Conservation (phyloP, 345 rosid species). For the Citrus mangshanensis region DNA sequence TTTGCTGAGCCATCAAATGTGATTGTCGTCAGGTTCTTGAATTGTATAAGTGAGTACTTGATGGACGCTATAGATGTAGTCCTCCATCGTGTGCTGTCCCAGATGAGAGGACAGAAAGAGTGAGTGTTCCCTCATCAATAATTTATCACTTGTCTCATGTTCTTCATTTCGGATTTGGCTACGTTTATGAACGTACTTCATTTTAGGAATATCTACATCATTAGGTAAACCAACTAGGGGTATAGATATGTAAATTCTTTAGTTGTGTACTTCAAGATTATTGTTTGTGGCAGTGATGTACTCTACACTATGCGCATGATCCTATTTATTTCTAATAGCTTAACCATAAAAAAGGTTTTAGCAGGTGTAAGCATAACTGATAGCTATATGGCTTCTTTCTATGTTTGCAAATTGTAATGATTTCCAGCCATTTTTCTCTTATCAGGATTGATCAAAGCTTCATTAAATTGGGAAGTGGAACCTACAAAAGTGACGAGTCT, state of each 20-base stretch:
- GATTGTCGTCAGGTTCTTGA: slow-evolving; percentile 68
- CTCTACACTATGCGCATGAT: neutral
- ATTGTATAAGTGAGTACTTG: slow-evolving; percentile 62
- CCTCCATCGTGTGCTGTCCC: slow-evolving; percentile 51
- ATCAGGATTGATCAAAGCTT: slow-evolving; percentile 39
- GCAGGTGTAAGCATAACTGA: neutral
- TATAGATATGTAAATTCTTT: neutral
- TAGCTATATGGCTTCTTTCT: neutral
- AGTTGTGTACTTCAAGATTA: neutral
- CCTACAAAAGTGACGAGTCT: slow-evolving; percentile 27
- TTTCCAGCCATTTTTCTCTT: slow-evolving; percentile 4
- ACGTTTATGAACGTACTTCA: neutral
- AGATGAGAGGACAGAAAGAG: slow-evolving; percentile 61
- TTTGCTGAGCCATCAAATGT: slow-evolving; percentile 88
- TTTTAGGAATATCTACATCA: neutral
- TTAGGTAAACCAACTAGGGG: neutral
- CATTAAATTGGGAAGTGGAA: slow-evolving; percentile 33
- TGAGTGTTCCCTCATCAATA: slow-evolving; percentile 25
- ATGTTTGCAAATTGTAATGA: neutral
- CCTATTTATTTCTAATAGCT: neutral
- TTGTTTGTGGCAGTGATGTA: neutral
- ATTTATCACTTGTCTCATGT: neutral
- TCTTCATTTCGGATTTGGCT: neutral
- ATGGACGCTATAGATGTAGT: slow-evolving; percentile 55
- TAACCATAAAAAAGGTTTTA: neutral